phyloP scores from a whole-genome alignment of 1,284 basidiomycete species.

The Cutaneotrichosporon mucoides region DNA sequence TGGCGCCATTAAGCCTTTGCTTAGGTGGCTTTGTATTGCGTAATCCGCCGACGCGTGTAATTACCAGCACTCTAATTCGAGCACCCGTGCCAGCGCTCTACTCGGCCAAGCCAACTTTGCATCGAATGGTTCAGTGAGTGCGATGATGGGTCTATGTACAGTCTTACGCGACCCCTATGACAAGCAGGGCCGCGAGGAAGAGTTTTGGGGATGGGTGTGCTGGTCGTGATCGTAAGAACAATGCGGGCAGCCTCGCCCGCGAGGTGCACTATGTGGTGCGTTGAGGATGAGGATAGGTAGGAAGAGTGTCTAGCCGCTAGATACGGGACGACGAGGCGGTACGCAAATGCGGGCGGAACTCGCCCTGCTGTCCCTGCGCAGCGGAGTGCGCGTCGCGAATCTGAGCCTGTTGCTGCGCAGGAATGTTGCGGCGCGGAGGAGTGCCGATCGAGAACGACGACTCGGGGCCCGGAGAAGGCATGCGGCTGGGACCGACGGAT shows the following conservation, averaged over 20 bases:
- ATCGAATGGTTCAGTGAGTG: neutral
- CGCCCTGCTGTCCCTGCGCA: neutral
- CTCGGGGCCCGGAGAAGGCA: constrained; percentile 10
- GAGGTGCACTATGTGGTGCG: neutral
- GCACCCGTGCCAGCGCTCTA: neutral
- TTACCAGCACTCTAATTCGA: too few species aligned
- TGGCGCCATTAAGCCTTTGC: too few species aligned
- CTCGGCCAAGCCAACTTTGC: neutral
- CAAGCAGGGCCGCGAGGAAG: neutral
- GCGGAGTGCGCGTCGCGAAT: neutral
- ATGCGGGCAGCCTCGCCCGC: constrained; percentile 5
- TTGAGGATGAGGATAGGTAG: neutral
- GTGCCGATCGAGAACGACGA: constrained; percentile 5
- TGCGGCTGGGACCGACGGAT: constrained; percentile 23
- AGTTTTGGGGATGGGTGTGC: neutral
- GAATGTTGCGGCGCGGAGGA: constrained; percentile 5
- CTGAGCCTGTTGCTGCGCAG: neutral
- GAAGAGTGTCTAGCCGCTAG: neutral
- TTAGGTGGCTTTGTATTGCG: too few species aligned
- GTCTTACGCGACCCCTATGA: neutral
- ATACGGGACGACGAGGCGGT: neutral
- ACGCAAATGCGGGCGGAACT: neutral
- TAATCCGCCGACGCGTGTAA: too few species aligned
- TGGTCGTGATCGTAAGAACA: neutral
- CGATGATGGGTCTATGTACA: constrained; percentile 3